Percentiles rank a stretch among this genome's conserved stretches.
These are phyloP conservation scores for Dryas drummondii DNA, from an alignment of 306 rosid species.

Conservation along the genomic window DNA sequence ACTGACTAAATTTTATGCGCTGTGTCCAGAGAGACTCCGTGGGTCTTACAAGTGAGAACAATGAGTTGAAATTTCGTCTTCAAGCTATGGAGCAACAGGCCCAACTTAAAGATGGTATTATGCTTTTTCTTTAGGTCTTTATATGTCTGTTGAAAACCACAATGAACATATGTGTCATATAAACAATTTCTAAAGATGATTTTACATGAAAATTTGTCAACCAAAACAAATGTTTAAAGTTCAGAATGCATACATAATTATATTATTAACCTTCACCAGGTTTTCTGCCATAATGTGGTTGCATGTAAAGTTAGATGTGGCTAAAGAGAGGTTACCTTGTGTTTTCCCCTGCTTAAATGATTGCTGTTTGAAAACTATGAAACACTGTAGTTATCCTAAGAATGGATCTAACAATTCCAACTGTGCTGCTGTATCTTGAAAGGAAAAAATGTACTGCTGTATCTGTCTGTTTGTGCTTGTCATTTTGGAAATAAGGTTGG, in stretches of 20 bases:
- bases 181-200: background rate
- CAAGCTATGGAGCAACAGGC: conserved; percentile 86
- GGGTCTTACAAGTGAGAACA: conserved; percentile 62
- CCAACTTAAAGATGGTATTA: conserved; percentile 76
- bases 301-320: background rate
- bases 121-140: conserved; percentile 22
- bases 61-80: conserved; percentile 77
- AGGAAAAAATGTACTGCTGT: background rate
- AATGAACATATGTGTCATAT: background rate
- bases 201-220: background rate
- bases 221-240: background rate
- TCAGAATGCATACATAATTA: background rate
- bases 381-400: background rate
- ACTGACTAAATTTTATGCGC: conserved; percentile 14
- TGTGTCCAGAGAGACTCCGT: conserved; percentile 51
- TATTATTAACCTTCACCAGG: background rate
- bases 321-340: background rate
- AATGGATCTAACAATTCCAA: background rate
- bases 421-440: background rate
- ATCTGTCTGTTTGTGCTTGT: background rate
- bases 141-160: background rate
- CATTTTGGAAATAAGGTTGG: background rate
- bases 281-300: background rate
- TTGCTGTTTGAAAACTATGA: background rate
- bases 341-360: background rate